Percentiles rank a stretch among this genome's conserved stretches.
Evolutionary conservation across 164 flowering plant species (phyloP).

Genomic region (Tinospora cordifolia): DNA sequence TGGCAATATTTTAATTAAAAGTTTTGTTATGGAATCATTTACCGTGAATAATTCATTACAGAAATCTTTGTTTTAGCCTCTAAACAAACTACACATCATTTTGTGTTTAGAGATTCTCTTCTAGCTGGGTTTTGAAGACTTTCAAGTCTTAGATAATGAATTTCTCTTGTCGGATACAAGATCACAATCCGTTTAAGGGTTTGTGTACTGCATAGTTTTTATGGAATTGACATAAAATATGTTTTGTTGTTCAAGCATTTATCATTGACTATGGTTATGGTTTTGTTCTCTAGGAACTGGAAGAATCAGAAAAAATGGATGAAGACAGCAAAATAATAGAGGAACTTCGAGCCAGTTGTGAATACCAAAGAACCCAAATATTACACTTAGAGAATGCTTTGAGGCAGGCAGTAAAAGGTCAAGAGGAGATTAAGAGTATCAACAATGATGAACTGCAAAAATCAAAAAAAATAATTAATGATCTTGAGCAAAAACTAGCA

Average conservation of each 20-base stretch:
- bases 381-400: constrained; percentile 67
- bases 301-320: constrained; percentile 98
- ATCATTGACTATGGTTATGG: constrained; percentile 26
- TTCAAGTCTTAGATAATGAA: neutral
- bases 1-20: neutral
- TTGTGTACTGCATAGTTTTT: constrained; percentile 5
- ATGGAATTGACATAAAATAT: constrained; percentile 5
- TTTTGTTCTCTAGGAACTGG: constrained; percentile 65
- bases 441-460: constrained; percentile 52
- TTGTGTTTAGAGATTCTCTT: neutral
- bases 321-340: constrained; percentile 89
- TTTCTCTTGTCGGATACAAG: constrained; percentile 1
- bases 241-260: constrained; percentile 11
- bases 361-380: constrained; percentile 60
- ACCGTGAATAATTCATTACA: neutral
- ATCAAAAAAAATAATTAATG: constrained; percentile 60
- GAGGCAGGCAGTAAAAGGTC: constrained; percentile 56
- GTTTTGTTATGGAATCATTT: neutral
- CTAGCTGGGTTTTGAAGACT: neutral
- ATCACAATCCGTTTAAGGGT: neutral
- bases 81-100: neutral
- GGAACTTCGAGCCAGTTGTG: constrained; percentile 57
- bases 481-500: constrained; percentile 55
- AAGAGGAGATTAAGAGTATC: constrained; percentile 51
- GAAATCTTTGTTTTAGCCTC: neutral